A percentile compares a stretch with the other conserved stretches of the same genome.
phyloP scores from a whole-genome alignment of 176 grass and related monocot species.

The Phoenix dactylifera region DNA sequence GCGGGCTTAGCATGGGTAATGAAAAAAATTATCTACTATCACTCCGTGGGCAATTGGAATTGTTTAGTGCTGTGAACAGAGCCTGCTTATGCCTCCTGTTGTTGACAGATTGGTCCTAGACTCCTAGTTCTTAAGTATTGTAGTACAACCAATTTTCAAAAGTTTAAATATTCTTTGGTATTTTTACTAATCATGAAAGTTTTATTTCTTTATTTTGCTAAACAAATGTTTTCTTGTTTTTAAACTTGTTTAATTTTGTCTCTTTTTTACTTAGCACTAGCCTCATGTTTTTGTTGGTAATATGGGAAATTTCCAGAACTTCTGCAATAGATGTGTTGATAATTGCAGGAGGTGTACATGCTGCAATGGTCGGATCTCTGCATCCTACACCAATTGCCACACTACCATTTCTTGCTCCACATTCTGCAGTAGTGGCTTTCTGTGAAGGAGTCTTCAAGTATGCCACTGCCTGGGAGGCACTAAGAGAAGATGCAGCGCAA shows the following conservation, averaged over 20 bases:
- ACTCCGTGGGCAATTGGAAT: background rate
- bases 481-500: constrained; percentile 66
- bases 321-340: constrained; percentile 4
- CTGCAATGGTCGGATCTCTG: constrained; percentile 92
- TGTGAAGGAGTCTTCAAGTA: constrained; percentile 78
- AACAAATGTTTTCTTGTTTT: no score
- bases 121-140: no score
- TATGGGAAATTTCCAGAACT: no score
- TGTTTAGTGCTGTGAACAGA: background rate
- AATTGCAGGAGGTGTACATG: constrained; percentile 70
- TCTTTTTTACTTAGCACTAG: no score
- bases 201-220: no score
- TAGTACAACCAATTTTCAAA: no score
- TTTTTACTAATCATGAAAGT: no score
- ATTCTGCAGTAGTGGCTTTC: constrained; percentile 89
- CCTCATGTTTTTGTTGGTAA: no score
- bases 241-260: no score
- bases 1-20: constrained; percentile 95
- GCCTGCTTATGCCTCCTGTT: background rate
- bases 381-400: constrained; percentile 90
- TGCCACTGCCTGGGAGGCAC: constrained; percentile 74
- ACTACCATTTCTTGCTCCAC: constrained; percentile 88
- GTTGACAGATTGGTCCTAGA: no score
- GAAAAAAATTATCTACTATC: background rate
- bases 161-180: no score